These are phyloP conservation scores for Amphibolis antarctica DNA, from an alignment of 106 monocot genomes.

Conservation along the genomic window DNA sequence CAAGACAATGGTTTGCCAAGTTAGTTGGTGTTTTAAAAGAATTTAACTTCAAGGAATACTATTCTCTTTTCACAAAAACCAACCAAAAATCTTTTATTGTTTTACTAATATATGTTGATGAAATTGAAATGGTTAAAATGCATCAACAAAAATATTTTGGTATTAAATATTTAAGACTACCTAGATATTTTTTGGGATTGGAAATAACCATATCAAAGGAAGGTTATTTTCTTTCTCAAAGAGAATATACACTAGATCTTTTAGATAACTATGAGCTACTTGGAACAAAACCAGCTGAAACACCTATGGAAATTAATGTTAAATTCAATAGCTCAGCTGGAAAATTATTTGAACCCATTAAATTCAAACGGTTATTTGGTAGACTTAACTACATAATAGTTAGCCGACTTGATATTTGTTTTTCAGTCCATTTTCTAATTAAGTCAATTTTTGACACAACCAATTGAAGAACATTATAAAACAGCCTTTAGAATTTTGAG, in stretches of 20 bases:
- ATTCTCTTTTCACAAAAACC: too few relatives aligned
- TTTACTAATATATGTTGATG: neutral
- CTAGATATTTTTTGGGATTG: too few relatives aligned
- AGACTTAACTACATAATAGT: neutral
- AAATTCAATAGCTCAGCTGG: neutral
- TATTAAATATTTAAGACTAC: neutral
- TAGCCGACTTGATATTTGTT: neutral
- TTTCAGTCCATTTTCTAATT: neutral
- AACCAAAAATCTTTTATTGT: neutral
- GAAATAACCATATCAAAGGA: too few relatives aligned
- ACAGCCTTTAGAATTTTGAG: too few relatives aligned
- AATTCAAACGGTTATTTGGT: neutral
- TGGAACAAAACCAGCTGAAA: too few relatives aligned
- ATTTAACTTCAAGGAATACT: too few relatives aligned
- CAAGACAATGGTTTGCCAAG: too few relatives aligned
- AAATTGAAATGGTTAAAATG: neutral
- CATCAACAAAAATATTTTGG: neutral
- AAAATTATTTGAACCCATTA: neutral
- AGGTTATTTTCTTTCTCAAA: too few relatives aligned
- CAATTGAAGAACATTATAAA: neutral
- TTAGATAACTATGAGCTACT: too few relatives aligned
- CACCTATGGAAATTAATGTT: neutral
- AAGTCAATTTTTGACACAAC: neutral
- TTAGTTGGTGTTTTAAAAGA: neutral
- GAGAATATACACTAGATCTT: too few relatives aligned